Evolutionary conservation across 768 basidiomycete genomes (phyloP), one percentile per base, ranked within the genome.

Genomic region (Lyophyllum atratum): DNA sequence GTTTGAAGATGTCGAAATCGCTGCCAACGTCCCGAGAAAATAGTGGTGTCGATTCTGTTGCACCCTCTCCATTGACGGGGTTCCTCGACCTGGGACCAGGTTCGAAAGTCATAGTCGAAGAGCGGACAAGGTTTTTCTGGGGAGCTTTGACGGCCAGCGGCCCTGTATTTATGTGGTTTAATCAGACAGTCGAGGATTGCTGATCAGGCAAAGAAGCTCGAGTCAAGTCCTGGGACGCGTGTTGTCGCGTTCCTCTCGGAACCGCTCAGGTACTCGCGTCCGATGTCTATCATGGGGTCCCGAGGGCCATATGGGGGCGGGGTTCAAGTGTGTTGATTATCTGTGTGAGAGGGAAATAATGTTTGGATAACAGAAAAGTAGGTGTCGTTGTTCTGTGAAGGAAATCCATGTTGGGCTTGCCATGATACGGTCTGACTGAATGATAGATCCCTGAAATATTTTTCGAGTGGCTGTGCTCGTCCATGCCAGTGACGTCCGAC

Each of bases 1-100:
- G 14, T 17, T 45, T 45, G 22, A 45, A 25, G 21, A 28, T 45
- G 6, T 45, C 15, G 11, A 25, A 24, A 17, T 45, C 44, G 22
- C 26, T 26, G 4, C 14, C 15, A 17, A 8, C 28, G 4, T 34
- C 31, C 48, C 48, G 47, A 55, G 50, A 49, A 19, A 48, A 47
- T 37, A 29, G 40, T 5, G 22, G 39, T 28, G 34, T 55, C 19
- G 48, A 39, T 34, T 48, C 34, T 12, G 28, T 37, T 12, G 43
- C 34, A 40, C 6, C 19, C 31, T 22, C 12, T 21, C 34, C 11
- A 21, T 40, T 33, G 44, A 29, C 47, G 72, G 19, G n/a, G n/a
- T 21, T 7, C 10, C 24, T 15, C 22, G 39, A 40, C n/a, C 9
- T 8, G 11, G 19, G 5, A 15, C 24, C 31, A 40, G 39, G 5